phyloP scores from a whole-genome alignment of 331 rosid species.

The Telfairia occidentalis region DNA sequence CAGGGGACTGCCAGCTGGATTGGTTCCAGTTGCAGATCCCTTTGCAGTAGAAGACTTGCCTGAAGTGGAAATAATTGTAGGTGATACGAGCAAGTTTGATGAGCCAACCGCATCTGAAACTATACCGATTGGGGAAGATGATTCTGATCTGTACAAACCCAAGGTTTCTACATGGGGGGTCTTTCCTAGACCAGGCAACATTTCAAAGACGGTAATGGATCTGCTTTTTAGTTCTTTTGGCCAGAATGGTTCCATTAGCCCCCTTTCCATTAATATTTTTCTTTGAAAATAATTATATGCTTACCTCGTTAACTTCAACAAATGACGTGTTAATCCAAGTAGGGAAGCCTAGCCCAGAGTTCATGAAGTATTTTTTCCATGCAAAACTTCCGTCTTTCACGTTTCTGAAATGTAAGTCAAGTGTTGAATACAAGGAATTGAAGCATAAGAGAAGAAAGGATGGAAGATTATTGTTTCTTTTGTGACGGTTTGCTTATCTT shows the following conservation, averaged over 20 bases:
- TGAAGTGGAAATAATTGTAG: constrained; percentile 75
- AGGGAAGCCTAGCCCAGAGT: background rate
- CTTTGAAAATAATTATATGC: background rate
- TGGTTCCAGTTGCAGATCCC: constrained; percentile 57
- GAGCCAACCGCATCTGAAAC: constrained; percentile 20
- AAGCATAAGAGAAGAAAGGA: background rate
- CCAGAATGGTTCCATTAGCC: background rate
- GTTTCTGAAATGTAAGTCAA: background rate
- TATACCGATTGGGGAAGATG: constrained; percentile 30
- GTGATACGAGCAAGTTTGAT: constrained; percentile 48
- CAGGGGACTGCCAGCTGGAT: constrained; percentile 64
- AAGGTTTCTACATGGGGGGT: constrained; percentile 91
- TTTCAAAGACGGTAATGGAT: constrained; percentile 60
- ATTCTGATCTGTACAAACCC: constrained; percentile 59
- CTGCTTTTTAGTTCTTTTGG: background rate
- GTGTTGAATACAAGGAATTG: background rate
- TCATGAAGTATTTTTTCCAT: background rate
- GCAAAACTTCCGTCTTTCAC: background rate
- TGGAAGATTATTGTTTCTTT: background rate
- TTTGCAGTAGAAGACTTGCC: constrained; percentile 36
- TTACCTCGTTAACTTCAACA: background rate
- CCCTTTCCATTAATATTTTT: background rate
- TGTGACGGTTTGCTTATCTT: background rate
- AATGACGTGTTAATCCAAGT: background rate
- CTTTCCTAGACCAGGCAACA: constrained; percentile 80